These are phyloP conservation scores for Candida sp. DNA, from an alignment of 1,139 yeast genomes.

Conservation along the genomic window DNA sequence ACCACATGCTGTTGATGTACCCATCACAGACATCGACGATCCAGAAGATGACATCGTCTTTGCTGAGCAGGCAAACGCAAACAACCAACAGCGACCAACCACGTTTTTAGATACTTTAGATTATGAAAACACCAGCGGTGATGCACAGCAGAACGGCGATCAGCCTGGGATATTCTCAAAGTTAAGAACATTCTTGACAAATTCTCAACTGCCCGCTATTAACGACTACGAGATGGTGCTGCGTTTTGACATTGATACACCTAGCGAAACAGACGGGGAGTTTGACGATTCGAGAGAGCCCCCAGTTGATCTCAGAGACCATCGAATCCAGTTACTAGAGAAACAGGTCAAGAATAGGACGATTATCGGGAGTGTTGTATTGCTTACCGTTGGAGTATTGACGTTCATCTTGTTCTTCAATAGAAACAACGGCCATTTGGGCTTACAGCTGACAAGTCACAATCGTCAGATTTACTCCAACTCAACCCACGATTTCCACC, in stretches of 20 bases:
- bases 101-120: constrained; percentile 23
- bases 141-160: constrained; percentile 1
- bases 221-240: constrained; percentile 16
- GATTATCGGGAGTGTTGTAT: constrained; percentile 10
- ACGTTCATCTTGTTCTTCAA: constrained; percentile 9
- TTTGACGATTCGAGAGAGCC: constrained; percentile 7
- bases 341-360: constrained; percentile 15
- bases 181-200: constrained; percentile 12
- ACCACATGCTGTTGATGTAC: constrained; percentile 54
- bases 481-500: constrained; percentile 74
- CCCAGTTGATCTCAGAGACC: constrained; percentile 15
- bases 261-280: constrained; percentile 9
- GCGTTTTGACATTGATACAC: constrained; percentile 11
- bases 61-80: constrained; percentile 18
- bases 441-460: not conserved
- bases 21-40: constrained; percentile 62
- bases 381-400: constrained; percentile 10
- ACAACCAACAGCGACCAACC: not conserved
- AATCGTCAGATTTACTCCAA: constrained; percentile 42
- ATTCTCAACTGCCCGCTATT: not conserved
- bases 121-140: constrained; percentile 19
- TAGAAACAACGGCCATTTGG: not conserved
- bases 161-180: constrained; percentile 7
- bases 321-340: constrained; percentile 14
- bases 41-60: constrained; percentile 49